A percentile compares a stretch with the other conserved stretches of the same genome.
Conservation (phyloP, 2,329 filamentous ascomycete genomes). For the Fusarium sp. region DNA sequence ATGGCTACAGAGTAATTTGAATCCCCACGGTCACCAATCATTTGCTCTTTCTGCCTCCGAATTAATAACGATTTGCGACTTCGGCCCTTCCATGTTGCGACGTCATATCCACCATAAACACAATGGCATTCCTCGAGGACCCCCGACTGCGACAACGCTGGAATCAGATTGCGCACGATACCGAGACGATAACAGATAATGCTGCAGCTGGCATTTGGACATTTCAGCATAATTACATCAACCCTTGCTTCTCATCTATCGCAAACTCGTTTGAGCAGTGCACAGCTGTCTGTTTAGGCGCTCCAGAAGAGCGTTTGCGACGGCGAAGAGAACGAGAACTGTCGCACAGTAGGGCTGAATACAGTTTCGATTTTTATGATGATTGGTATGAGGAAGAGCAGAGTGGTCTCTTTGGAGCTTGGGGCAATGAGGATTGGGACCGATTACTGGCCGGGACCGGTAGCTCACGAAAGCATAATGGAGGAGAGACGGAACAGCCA, state of each 20-base stretch:
- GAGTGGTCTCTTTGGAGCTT: conserved; percentile 72
- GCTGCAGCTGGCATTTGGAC: conserved; percentile 92
- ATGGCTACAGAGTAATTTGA: conserved; percentile 32
- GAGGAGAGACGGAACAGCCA: conserved; percentile 68
- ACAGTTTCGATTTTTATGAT: conserved; percentile 97
- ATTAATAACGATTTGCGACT: conserved; percentile 6
- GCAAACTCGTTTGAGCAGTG: conserved; percentile 77
- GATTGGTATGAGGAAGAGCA: conserved; percentile 83
- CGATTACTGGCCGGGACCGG: conserved; percentile 79
- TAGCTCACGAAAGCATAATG: conserved; percentile 53
- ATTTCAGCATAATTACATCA: conserved; percentile 87
- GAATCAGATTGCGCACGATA: conserved; percentile 91
- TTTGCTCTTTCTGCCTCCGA: neutral
- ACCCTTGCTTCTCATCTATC: conserved; percentile 79
- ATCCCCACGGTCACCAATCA: neutral
- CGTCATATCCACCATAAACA: conserved; percentile 48
- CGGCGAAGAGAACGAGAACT: conserved; percentile 73
- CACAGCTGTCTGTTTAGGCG: conserved; percentile 75
- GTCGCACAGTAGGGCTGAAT: conserved; percentile 74
- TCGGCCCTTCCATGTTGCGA: conserved; percentile 41
- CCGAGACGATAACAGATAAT: conserved; percentile 89
- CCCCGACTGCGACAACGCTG: conserved; percentile 92
- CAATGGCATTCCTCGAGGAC: conserved; percentile 76
- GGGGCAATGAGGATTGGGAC: conserved; percentile 88
- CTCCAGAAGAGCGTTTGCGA: conserved; percentile 78